Evolutionary conservation across 2,329 filamentous ascomycete species (phyloP), one percentile per base, ranked within the genome.

Genomic region (Scorias spongiosa): DNA sequence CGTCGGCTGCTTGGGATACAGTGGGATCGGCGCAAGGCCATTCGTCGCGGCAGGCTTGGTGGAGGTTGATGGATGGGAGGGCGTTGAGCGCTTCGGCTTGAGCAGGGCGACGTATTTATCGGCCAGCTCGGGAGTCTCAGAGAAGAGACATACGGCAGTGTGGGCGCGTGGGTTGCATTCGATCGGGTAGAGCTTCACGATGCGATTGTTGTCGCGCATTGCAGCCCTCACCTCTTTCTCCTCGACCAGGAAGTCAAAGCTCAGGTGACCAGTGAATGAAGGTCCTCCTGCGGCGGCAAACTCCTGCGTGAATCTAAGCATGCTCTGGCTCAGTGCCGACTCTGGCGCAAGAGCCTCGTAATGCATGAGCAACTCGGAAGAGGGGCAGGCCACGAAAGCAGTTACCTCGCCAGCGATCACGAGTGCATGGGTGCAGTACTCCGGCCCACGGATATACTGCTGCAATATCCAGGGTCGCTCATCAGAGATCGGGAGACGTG

Each of bases 371-470:
- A 80, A 63, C 49, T 76, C 76, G 0, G 68, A 65, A 1, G 75
- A 79, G 2, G 74, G 74, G 54, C 81, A 84, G 0, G 80, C 75
- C 6, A 76, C 72, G 50, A 87, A 85, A 0, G 73, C 74, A 41
- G 72, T 72, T 12, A 88, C 71, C 29, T 71, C 60, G 1, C 81
- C 81, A 0, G 66, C 62, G n/a, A 86, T 66, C 3, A 87, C 63
- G 2, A 87, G 66, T 0, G 80, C 65, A 51, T 87, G 81, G 0
- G 82, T 84, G 59, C 79, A 83, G 56, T 78, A 86, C 57, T 86
- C 81, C 0, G 68, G 66, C 1, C 75, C 72, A 0, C 70, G 67
- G 48, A 83, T 74, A 57, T 72, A 84, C 55, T 85, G 76, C 55
- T 88, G 81, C 18, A 86, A 57, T 46, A 85, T 68, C 71, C 78